Conservation (phyloP, 768 basidiomycete genomes). For the Fomitopsis serialis region DNA sequence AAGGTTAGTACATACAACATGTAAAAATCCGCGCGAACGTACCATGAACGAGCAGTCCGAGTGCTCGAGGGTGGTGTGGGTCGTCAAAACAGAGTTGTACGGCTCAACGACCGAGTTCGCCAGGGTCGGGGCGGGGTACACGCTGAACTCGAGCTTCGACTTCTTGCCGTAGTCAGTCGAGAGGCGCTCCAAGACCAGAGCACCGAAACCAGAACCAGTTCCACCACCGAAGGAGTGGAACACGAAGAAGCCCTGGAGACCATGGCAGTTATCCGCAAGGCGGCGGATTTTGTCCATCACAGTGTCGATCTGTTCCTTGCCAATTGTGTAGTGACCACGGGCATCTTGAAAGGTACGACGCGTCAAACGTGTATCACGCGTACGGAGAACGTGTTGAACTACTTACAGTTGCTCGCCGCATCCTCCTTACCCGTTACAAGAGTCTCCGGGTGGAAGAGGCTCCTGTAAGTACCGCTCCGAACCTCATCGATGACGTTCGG, state of each 20-base stretch:
- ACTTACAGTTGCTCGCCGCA: slow-evolving; percentile 96
- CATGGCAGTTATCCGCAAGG: slow-evolving; percentile 95
- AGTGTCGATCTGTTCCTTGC: slow-evolving; percentile 95
- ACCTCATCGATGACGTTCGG: slow-evolving; percentile 98
- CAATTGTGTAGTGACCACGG: slow-evolving; percentile 98
- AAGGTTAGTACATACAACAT: not conserved
- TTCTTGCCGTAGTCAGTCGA: slow-evolving; percentile 99
- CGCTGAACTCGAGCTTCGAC: slow-evolving; percentile 97
- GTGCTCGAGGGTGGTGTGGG: slow-evolving; percentile 98
- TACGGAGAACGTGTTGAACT: not conserved
- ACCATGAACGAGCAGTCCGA: slow-evolving; percentile 99
- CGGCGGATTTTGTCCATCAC: slow-evolving; percentile 97
- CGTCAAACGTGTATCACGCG: not conserved
- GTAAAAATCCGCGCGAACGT: not conserved
- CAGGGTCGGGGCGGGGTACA: slow-evolving; percentile 92
- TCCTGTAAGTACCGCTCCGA: slow-evolving; percentile 90
- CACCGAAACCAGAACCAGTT: slow-evolving; percentile 98
- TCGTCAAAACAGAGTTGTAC: slow-evolving; percentile 96
- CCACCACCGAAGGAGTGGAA: slow-evolving; percentile 99
- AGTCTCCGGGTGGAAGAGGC: slow-evolving; percentile 98
- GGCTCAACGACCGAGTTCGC: slow-evolving; percentile 98
- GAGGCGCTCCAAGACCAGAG: slow-evolving; percentile 92
- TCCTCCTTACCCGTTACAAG: slow-evolving; percentile 98
- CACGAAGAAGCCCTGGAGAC: slow-evolving; percentile 99
- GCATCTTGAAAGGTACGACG: slow-evolving; percentile 55